Conservation (phyloP, 2,329 filamentous ascomycete species). For the Xenoacremonium recifei region DNA sequence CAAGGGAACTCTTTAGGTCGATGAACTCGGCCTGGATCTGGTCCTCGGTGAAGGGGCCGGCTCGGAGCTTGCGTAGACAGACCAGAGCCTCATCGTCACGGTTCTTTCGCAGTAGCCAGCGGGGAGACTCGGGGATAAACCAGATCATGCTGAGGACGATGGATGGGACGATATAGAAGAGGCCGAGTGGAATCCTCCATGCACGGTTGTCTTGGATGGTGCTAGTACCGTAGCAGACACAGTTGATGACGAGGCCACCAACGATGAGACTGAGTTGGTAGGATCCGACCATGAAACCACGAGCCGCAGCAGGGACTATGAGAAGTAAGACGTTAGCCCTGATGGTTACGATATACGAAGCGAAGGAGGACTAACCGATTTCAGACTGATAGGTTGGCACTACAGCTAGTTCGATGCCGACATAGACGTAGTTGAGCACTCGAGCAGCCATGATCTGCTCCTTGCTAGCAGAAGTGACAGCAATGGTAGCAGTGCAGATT, state of each 20-base stretch:
- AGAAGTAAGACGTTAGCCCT: too few relatives aligned
- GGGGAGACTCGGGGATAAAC: constrained; percentile 25
- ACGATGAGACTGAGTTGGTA: constrained; percentile 32
- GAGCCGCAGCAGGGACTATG: constrained; percentile 25
- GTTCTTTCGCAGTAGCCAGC: constrained; percentile 21
- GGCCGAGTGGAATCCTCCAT: constrained; percentile 19
- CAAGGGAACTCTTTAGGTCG: constrained; percentile 8
- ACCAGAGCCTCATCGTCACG: constrained; percentile 14
- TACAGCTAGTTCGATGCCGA: constrained; percentile 22
- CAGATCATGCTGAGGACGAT: constrained; percentile 13
- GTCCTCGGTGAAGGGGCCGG: constrained; percentile 13
- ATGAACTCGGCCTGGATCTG: constrained; percentile 17
- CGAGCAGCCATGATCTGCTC: constrained; percentile 22
- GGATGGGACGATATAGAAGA: constrained; percentile 20
- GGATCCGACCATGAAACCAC: constrained; percentile 33
- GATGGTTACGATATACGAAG: too few relatives aligned
- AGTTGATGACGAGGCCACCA: constrained; percentile 25
- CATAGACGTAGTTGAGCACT: constrained; percentile 23
- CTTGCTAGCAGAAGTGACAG: constrained; percentile 12
- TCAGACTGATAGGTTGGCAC: constrained; percentile 36
- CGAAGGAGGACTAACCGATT: constrained; percentile 15
- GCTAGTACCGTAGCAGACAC: constrained; percentile 20
- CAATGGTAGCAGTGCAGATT: constrained; percentile 18
- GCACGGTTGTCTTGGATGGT: constrained; percentile 15
- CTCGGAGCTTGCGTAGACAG: constrained; percentile 7